Percentiles rank a stretch among this genome's conserved stretches.
Conservation (phyloP, 257 asterid species). For the Nicotiana knightiana region DNA sequence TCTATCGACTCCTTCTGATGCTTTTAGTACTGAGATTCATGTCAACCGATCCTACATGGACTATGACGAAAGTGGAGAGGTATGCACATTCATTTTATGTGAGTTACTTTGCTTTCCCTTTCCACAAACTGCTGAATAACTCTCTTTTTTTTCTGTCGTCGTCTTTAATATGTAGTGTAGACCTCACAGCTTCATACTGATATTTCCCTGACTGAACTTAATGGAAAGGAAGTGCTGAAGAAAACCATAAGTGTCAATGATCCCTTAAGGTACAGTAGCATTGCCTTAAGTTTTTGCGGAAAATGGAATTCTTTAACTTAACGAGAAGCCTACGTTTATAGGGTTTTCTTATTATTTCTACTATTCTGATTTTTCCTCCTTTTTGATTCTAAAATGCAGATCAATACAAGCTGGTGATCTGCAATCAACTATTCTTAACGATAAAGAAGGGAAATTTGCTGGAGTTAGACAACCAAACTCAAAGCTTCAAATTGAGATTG, state of each 20-base stretch:
- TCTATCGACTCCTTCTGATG: constrained; percentile 65
- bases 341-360: not conserved
- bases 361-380: not conserved
- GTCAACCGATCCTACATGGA: constrained; percentile 73
- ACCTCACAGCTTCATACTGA: constrained; percentile 76
- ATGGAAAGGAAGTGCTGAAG: constrained; percentile 78
- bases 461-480: constrained; percentile 83
- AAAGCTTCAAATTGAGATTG: constrained; percentile 75
- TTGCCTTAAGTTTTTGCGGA: constrained; percentile 18
- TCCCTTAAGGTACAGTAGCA: constrained; percentile 72
- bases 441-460: constrained; percentile 73
- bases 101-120: not conserved
- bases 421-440: constrained; percentile 74
- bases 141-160: constrained; percentile 20
- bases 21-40: constrained; percentile 74
- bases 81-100: constrained; percentile 12
- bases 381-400: constrained; percentile 32
- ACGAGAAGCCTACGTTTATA: not conserved
- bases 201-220: constrained; percentile 66
- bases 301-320: not conserved
- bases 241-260: constrained; percentile 78
- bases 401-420: constrained; percentile 88
- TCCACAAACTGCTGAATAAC: not conserved
- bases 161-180: constrained; percentile 32
- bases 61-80: constrained; percentile 87